Evolutionary conservation across 495 filamentous ascomycete species (phyloP).

Genomic region (Umbilicaria muhlenbergii): DNA sequence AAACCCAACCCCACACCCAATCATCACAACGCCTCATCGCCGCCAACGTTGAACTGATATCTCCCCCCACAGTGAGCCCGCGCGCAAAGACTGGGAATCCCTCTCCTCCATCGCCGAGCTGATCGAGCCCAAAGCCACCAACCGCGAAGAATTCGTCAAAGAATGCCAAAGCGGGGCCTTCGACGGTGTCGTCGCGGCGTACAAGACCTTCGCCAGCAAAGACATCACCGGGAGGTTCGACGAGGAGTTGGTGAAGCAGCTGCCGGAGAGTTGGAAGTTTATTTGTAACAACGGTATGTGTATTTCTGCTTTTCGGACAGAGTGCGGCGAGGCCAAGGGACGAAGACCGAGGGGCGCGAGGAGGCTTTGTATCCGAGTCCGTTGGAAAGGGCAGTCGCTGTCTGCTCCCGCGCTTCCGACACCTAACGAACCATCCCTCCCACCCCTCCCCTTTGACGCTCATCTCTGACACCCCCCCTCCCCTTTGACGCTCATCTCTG

Average conservation of each 20-base stretch:
- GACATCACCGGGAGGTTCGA: conserved; percentile 53
- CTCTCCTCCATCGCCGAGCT: conserved; percentile 35
- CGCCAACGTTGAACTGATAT: not conserved
- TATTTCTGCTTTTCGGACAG: not conserved
- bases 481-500: not conserved
- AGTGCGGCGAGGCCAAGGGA: not conserved
- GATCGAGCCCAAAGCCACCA: conserved; percentile 30
- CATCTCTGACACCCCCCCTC: not conserved
- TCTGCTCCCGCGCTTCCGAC: not conserved
- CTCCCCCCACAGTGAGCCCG: conserved; percentile 12
- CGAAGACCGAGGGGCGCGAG: not conserved
- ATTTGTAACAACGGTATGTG: conserved; percentile 37
- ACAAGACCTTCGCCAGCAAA: conserved; percentile 61
- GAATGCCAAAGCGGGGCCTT: conserved; percentile 57
- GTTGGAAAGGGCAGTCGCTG: too few species aligned
- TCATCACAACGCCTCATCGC: too few species aligned
- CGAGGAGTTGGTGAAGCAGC: conserved; percentile 42
- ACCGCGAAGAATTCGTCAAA: conserved; percentile 51
- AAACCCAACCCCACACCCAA: not conserved
- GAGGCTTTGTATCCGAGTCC: not conserved
- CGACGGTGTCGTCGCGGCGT: conserved; percentile 49
- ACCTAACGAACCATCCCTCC: not conserved
- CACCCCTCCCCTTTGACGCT: not conserved
- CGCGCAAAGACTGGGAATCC: conserved; percentile 31
- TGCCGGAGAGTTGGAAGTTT: conserved; percentile 38